These are phyloP conservation scores for Thalassiosira mediterranea DNA, from an alignment of 352 stramenopile genomes.

Conservation along the genomic window DNA sequence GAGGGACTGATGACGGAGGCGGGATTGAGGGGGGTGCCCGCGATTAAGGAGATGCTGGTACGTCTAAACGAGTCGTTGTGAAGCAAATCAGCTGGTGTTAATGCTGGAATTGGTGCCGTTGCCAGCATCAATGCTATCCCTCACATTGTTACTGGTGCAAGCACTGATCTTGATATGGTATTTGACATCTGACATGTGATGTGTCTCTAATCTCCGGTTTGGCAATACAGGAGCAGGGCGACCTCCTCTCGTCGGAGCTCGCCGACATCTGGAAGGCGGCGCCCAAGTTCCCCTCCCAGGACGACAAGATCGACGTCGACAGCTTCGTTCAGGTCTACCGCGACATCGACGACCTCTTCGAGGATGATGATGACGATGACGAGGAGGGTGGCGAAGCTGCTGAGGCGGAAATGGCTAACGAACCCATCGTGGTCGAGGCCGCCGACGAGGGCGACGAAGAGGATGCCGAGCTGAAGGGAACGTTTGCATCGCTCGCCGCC, in stretches of 20 bases:
- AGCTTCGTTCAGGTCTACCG: constrained; percentile 75
- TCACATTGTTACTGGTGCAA: constrained; percentile 1
- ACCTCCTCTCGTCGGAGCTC: constrained; percentile 67
- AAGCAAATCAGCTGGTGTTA: background rate
- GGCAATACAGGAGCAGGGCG: constrained; percentile 52
- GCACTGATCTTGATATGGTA: constrained; percentile 3
- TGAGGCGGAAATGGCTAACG: background rate
- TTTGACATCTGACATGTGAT: constrained; percentile 8
- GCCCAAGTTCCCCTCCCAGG: constrained; percentile 46
- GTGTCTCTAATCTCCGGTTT: constrained; percentile 11
- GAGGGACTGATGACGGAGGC: constrained; percentile 61
- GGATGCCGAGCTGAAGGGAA: constrained; percentile 11
- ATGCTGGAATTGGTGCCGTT: constrained; percentile 2
- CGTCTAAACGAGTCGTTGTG: constrained; percentile 15
- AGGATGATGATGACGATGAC: constrained; percentile 60
- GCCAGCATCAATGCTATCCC: background rate
- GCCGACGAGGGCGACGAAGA: constrained; percentile 8
- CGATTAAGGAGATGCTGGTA: constrained; percentile 71
- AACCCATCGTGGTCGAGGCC: background rate
- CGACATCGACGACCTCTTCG: constrained; percentile 81
- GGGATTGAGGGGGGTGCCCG: constrained; percentile 46
- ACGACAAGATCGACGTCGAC: constrained; percentile 62
- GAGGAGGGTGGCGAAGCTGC: constrained; percentile 16
- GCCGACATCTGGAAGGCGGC: constrained; percentile 65
- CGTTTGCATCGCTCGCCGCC: constrained; percentile 25